Base-by-base conservation (phyloP, 257 asterid species). In the Capsicum chinense region DNA sequence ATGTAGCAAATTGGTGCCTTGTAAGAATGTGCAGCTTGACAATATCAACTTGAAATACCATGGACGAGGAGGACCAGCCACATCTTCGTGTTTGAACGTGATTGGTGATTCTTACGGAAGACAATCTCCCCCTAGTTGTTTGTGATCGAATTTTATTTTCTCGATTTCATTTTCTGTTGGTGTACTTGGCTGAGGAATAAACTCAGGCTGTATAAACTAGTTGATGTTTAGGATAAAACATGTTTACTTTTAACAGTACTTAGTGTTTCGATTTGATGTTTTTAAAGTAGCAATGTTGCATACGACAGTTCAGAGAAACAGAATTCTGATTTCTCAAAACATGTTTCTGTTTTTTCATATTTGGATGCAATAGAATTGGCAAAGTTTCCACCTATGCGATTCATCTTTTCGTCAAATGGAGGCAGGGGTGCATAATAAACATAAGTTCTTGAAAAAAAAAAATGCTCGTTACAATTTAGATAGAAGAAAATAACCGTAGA, bases 1-100 rank as follows among this genome's bases (percentile, higher is more conserved):
- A 3, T 94, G 98, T 86, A 93, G 95, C 13, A 76, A 84, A 58
- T 17, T 83, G 0, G 19, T 81, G 47, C 98, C 98, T 4, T 94
- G 98, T 64, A 76, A 58, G 85, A 79, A 89, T 48, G 87, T 94
- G 50, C 87, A 87, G 86, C 92, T 93, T 33, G 70, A 80, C 5
- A 83, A 94, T 88, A 92, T 93, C 21, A 57, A 92, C 76, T 84
- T 94, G 87, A 85, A 63, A 37, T 87, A 91, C 87, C 93, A 92
- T 2, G 84, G 70, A 0, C 89, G 86, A 5, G 91, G 87, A 6
- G 89, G 92, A 54, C 58, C 26, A 6, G 88, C 94, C 0, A 82
- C 56, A 0, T 79, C 97, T 42, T 8, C 44, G 6, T 93, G 98
- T 58, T 86, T 84, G 1, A 88, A 94, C 66, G 95, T 88, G 7